phyloP scores from a whole-genome alignment of 345 rosid genomes.

The Populus euphratica region DNA sequence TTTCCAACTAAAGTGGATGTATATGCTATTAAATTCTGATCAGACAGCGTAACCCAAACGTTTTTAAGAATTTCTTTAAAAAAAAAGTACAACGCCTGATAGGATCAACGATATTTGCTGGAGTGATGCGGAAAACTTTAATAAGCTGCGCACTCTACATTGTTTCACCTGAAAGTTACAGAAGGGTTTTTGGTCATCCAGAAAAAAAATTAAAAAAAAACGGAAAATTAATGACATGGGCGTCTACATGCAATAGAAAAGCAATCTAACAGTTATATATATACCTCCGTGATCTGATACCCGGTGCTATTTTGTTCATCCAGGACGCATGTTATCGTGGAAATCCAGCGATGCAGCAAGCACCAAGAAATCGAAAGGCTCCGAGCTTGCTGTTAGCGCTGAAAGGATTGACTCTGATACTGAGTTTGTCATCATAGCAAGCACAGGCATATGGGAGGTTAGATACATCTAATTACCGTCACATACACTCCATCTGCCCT shows the following conservation, averaged over 20 bases:
- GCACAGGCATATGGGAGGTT: slow-evolving; percentile 80
- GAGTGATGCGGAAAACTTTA: too few species aligned
- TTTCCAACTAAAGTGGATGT: neutral
- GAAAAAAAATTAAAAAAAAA: neutral
- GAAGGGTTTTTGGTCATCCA: too few species aligned
- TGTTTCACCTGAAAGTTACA: neutral
- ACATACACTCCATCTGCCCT: neutral
- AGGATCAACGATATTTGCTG: too few species aligned
- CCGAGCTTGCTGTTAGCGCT: slow-evolving; percentile 36
- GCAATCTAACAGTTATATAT: neutral
- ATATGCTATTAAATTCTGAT: neutral
- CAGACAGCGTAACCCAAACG: neutral
- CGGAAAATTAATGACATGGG: neutral
- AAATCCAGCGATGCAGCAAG: slow-evolving; percentile 28
- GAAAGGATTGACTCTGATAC: slow-evolving; percentile 45
- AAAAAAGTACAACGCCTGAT: neutral
- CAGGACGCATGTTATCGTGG: slow-evolving; percentile 33
- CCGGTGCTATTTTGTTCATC: neutral
- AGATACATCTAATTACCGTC: neutral
- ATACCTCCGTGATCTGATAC: neutral
- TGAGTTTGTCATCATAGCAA: slow-evolving; percentile 67
- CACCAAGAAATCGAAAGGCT: slow-evolving; percentile 17
- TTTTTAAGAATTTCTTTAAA: too few species aligned
- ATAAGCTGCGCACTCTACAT: neutral
- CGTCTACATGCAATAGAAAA: neutral